Base-by-base conservation (phyloP, 2,329 filamentous ascomycete species). In the Claviceps capensis region DNA sequence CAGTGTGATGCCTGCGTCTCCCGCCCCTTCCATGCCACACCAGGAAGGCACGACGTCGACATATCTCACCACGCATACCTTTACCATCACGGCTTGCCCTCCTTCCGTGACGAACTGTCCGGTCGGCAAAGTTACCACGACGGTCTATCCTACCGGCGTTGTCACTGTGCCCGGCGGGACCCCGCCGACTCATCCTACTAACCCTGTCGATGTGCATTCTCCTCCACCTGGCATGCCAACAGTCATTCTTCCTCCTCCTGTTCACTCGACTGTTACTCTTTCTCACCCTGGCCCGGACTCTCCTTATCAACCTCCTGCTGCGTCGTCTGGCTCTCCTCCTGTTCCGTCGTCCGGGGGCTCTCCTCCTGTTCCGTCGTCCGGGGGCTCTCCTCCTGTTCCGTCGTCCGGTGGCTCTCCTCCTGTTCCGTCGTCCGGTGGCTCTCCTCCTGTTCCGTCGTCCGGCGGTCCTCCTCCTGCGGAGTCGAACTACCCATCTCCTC, bases 51-150 rank as follows among this genome's bases (percentile, higher is more conserved):
- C 22, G 3, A 54, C 49, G 17, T 48, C 53, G 37, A 65, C 62
- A 34, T 59, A 60, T 30, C 65, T 61, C 58, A 62, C 58, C 47
- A 68, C 65, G 41, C 61, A 61, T 57, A 63, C 59, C 36, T 65
- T 61, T 58, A 66, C 64, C 46, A 57, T 68, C 52, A 63, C 62
- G 16, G 53, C 61, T 51, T 68, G 66, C 52, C 54, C 61, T 44
- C 59, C 63, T 37, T 57, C 53, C 16, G 59, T 60, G 9, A 55
- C 62, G 36, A 56, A 63, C 60, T 68, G 66, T 62, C 61, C 62
- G 38, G 55, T 61, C 47, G 64, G 64, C 51, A 57, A 55, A 30
- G 57, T 63, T 44, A 66, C 61, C 52, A 67, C 62, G 47, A 58
- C 55, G 26, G 54, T 61, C 50, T 60, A 59, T 53, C 55, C 58